Evolutionary conservation across 148 eudicot species (phyloP).

Genomic region (Vaccinium corymbosum): DNA sequence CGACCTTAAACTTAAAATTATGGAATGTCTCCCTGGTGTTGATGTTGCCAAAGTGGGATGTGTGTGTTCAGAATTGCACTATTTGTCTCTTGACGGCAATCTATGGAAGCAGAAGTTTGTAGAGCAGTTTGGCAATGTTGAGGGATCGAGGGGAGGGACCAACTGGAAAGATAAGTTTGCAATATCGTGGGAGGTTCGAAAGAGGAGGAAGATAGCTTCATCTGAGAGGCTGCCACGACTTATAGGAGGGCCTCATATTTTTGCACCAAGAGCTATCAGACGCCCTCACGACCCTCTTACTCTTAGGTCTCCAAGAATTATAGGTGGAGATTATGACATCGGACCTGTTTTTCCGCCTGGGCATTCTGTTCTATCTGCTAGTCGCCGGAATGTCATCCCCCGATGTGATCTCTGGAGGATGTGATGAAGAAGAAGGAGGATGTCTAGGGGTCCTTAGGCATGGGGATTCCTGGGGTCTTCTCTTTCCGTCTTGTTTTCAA

Average conservation of each 20-base stretch:
- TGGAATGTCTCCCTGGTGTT: slow-evolving; percentile 60
- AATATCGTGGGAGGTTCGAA: slow-evolving; percentile 39
- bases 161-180: slow-evolving; percentile 61
- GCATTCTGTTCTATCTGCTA: neutral
- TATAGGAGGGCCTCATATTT: slow-evolving; percentile 26
- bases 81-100: slow-evolving; percentile 51
- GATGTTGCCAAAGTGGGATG: slow-evolving; percentile 60
- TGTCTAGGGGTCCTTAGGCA: neutral
- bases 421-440: neutral
- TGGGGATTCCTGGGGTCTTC: neutral
- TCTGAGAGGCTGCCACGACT: neutral
- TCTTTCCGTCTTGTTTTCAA: neutral
- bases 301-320: slow-evolving; percentile 31
- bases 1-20: slow-evolving; percentile 70
- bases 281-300: slow-evolving; percentile 26
- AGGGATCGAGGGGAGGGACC: slow-evolving; percentile 20
- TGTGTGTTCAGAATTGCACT: slow-evolving; percentile 58
- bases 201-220: slow-evolving; percentile 33
- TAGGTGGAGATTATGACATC: slow-evolving; percentile 61
- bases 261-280: slow-evolving; percentile 35
- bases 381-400: slow-evolving; percentile 23
- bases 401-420: slow-evolving; percentile 40
- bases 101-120: slow-evolving; percentile 66
- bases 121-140: slow-evolving; percentile 55
- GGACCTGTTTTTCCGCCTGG: slow-evolving; percentile 8